These are phyloP conservation scores for Myxozyma nipponensis DNA, from an alignment of 805 yeast species.

Conservation along the genomic window DNA sequence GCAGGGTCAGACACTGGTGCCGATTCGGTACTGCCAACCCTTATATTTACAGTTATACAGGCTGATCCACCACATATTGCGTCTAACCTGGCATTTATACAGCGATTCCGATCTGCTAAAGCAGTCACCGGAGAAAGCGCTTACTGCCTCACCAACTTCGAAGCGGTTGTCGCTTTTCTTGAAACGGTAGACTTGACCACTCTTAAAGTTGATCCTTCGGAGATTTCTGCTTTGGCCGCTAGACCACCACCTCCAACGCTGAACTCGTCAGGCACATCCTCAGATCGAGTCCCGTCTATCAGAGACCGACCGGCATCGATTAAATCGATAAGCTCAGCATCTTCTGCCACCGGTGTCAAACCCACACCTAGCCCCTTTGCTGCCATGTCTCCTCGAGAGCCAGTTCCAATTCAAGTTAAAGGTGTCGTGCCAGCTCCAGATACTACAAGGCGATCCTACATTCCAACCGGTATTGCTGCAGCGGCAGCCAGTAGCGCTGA, in stretches of 20 bases:
- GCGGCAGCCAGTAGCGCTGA: constrained; percentile 31
- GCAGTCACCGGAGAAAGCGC: constrained; percentile 39
- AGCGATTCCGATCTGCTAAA: constrained; percentile 39
- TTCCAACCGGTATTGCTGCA: constrained; percentile 33
- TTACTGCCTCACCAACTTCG: constrained; percentile 43
- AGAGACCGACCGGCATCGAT: constrained; percentile 5
- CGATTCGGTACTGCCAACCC: constrained; percentile 40
- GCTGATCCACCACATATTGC: constrained; percentile 36
- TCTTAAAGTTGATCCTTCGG: constrained; percentile 33
- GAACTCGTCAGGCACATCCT: constrained; percentile 2
- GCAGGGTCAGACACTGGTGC: constrained; percentile 34
- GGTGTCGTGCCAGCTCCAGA: background rate
- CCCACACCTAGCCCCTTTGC: background rate
- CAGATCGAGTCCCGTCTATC: background rate
- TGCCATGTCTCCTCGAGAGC: background rate
- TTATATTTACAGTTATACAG: constrained; percentile 37
- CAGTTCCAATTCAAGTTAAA: background rate
- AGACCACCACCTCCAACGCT: constrained; percentile 9
- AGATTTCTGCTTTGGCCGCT: constrained; percentile 15
- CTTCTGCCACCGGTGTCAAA: background rate
- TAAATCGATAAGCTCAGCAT: background rate
- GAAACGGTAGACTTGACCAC: constrained; percentile 37
- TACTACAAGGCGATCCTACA: constrained; percentile 8
- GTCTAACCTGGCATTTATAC: constrained; percentile 39
- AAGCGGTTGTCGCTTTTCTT: constrained; percentile 42